A percentile compares a stretch with the other conserved stretches of the same genome.
These are phyloP conservation scores for Syncephalastrum monosporum DNA, from an alignment of 371 early-diverging fungal species.

Conservation along the genomic window DNA sequence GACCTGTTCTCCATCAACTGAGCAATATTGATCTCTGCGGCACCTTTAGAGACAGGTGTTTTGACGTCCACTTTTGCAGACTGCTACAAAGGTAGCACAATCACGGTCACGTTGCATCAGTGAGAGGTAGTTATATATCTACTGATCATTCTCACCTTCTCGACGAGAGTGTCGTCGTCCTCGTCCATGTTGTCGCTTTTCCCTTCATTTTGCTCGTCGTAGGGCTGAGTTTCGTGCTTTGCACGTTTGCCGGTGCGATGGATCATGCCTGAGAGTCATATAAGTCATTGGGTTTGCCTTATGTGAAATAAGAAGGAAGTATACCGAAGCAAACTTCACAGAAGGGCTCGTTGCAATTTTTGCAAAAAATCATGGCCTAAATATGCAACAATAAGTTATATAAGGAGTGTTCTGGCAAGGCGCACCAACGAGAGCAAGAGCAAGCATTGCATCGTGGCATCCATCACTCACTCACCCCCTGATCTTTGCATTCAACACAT, in stretches of 20 bases:
- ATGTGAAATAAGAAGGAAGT: background rate
- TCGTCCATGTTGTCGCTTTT: slow-evolving; percentile 13
- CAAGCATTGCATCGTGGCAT: background rate
- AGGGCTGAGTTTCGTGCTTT: slow-evolving; percentile 53
- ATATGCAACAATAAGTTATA: background rate
- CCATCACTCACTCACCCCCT: slow-evolving; percentile 33
- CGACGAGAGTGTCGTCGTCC: slow-evolving; percentile 10
- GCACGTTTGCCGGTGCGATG: slow-evolving; percentile 86
- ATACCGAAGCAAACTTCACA: slow-evolving; percentile 90
- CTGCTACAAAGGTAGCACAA: slow-evolving; percentile 6
- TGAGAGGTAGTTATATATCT: no score
- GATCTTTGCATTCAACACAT: slow-evolving; percentile 92
- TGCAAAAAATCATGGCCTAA: slow-evolving; percentile 65
- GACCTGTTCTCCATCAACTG: slow-evolving; percentile 78
- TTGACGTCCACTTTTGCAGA: no score
- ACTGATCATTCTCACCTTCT: slow-evolving; percentile 8
- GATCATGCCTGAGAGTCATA: slow-evolving; percentile 52
- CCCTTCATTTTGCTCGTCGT: slow-evolving; percentile 5
- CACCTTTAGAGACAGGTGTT: background rate
- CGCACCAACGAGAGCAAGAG: no score
- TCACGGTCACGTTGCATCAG: background rate
- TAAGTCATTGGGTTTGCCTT: background rate
- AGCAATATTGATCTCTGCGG: slow-evolving; percentile 46
- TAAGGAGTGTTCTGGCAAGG: background rate
- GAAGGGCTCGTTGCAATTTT: slow-evolving; percentile 77